phyloP scores from a whole-genome alignment of 2,329 filamentous ascomycete genomes.

The Microcyclosporella mali region DNA sequence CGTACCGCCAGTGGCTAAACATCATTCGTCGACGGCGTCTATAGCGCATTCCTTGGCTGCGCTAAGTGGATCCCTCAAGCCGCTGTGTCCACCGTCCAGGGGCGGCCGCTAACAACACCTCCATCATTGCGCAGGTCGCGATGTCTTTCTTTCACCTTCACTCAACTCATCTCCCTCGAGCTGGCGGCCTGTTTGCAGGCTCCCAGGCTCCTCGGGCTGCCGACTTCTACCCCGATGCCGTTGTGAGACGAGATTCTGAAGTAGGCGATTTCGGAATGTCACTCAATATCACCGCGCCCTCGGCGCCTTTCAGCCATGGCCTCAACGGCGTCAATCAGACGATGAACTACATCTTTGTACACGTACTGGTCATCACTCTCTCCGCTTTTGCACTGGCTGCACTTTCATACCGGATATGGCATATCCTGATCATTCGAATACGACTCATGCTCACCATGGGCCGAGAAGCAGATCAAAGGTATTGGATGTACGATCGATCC shows the following conservation, averaged over 20 bases:
- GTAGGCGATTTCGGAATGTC: constrained; percentile 14
- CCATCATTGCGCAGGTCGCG: constrained; percentile 16
- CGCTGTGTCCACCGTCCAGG: background rate
- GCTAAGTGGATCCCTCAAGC: background rate
- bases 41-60: no score
- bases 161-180: constrained; percentile 20
- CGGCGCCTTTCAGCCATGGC: constrained; percentile 33
- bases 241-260: constrained; percentile 4
- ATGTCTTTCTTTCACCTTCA: constrained; percentile 14
- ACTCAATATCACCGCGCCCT: constrained; percentile 15
- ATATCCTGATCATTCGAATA: constrained; percentile 40
- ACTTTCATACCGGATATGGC: constrained; percentile 37
- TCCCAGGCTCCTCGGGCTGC: constrained; percentile 15
- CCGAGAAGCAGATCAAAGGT: constrained; percentile 37
- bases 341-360: constrained; percentile 43
- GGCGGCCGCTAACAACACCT: no score
- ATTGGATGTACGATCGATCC: constrained; percentile 43
- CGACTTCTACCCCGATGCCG: constrained; percentile 12
- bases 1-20: no score
- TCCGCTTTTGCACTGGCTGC: constrained; percentile 33
- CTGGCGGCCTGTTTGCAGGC: constrained; percentile 5
- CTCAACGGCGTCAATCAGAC: constrained; percentile 44
- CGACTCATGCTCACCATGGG: constrained; percentile 43
- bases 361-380: constrained; percentile 37
- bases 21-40: no score